Evolutionary conservation across 176 grass and related monocot genomes (phyloP).

Genomic region (Panicum miliaceum): DNA sequence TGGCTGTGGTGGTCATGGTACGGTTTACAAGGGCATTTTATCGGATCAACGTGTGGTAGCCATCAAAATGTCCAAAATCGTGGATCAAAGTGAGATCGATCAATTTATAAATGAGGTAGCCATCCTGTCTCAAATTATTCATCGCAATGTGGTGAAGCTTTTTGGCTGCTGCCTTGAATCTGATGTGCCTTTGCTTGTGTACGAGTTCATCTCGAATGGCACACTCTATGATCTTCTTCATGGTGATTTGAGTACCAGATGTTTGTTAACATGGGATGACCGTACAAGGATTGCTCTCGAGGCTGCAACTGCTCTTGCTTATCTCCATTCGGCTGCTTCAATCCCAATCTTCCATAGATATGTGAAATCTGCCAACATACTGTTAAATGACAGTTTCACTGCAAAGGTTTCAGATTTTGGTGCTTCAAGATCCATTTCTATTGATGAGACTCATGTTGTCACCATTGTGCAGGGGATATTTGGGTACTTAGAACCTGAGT

Average conservation of each 20-base stretch:
- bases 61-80: constrained; percentile 42
- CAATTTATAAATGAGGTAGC: constrained; percentile 51
- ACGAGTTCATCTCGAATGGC: constrained; percentile 45
- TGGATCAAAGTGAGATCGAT: constrained; percentile 37
- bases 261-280: constrained; percentile 31
- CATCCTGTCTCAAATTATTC: constrained; percentile 42
- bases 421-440: constrained; percentile 40
- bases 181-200: constrained; percentile 40
- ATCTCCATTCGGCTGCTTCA: constrained; percentile 36
- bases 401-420: constrained; percentile 43
- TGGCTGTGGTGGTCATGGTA: constrained; percentile 44
- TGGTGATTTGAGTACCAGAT: neutral
- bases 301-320: constrained; percentile 28
- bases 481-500: constrained; percentile 2
- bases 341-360: constrained; percentile 47
- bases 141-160: constrained; percentile 35
- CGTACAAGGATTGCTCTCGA: constrained; percentile 40
- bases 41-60: constrained; percentile 31
- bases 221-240: constrained; percentile 43
- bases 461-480: constrained; percentile 42
- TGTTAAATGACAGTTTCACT: constrained; percentile 26
- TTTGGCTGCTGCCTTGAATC: constrained; percentile 46
- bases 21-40: constrained; percentile 44
- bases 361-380: constrained; percentile 48
- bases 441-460: constrained; percentile 34